Evolutionary conservation across 2,329 filamentous ascomycete species (phyloP).

Genomic region (Ceratocystis eucalypticola): DNA sequence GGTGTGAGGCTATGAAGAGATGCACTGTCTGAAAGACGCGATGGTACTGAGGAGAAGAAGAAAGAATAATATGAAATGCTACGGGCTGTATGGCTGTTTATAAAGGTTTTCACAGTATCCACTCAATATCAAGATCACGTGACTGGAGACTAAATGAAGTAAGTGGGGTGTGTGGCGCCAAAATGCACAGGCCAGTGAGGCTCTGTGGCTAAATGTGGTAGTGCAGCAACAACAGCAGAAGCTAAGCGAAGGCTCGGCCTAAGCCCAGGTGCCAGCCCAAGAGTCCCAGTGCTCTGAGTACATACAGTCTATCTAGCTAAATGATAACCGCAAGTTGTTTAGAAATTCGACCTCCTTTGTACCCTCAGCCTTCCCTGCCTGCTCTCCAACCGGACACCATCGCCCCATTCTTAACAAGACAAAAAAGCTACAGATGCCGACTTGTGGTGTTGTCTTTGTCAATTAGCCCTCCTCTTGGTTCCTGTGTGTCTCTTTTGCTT

Average conservation of each 20-base stretch:
- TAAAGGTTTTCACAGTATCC: conserved; percentile 15
- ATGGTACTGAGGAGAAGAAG: conserved; percentile 41
- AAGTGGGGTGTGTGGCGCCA: conserved; percentile 13
- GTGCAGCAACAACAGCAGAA: too few relatives aligned
- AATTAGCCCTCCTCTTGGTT: conserved; percentile 1
- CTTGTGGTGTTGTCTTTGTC: conserved; percentile 1
- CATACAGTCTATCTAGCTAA: background rate
- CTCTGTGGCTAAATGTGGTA: conserved; percentile 2
- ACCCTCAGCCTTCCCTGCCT: conserved; percentile 15
- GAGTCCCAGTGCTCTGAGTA: too few relatives aligned
- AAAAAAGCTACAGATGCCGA: conserved; percentile 2
- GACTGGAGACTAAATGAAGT: background rate
- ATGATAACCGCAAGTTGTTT: conserved; percentile 8
- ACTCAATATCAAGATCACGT: conserved; percentile 7
- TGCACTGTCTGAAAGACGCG: conserved; percentile 80
- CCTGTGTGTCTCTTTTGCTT: conserved; percentile 8
- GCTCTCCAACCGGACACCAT: conserved; percentile 16
- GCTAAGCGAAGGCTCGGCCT: too few relatives aligned
- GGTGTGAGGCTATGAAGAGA: conserved; percentile 48
- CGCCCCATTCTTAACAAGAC: conserved; percentile 3
- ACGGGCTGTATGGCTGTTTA: conserved; percentile 19
- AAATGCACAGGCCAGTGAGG: background rate
- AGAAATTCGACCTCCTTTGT: background rate
- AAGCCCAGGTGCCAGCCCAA: too few relatives aligned
- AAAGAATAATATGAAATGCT: conserved; percentile 21